phyloP scores from a whole-genome alignment of 2,329 filamentous ascomycete species.

The Penicillium sp. region DNA sequence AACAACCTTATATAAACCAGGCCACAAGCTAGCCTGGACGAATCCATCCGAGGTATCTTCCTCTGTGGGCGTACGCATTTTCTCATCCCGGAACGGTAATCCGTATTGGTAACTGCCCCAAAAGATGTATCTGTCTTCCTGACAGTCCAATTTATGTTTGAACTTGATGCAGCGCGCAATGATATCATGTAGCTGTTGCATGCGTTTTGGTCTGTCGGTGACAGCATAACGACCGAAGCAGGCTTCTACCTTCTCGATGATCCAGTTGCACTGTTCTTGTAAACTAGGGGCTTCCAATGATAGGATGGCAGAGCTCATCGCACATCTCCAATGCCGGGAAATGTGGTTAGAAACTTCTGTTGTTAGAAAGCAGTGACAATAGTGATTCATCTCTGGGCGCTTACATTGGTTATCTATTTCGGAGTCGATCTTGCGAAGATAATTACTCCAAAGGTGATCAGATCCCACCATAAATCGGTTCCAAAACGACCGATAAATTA shows the following conservation, averaged over 20 bases:
- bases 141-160: slow-evolving; percentile 22
- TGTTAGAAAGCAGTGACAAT: neutral
- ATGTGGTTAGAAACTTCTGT: slow-evolving; percentile 13
- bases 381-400: neutral
- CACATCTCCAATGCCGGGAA: slow-evolving; percentile 21
- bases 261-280: neutral
- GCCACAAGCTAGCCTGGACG: slow-evolving; percentile 16
- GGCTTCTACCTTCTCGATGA: slow-evolving; percentile 1
- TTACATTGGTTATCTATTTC: slow-evolving; percentile 13
- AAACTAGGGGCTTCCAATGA: neutral
- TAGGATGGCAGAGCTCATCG: slow-evolving; percentile 17
- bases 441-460: neutral
- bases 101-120: slow-evolving; percentile 5
- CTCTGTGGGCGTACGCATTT: slow-evolving; percentile 7
- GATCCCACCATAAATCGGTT: slow-evolving; percentile 6
- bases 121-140: slow-evolving; percentile 18
- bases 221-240: neutral
- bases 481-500: slow-evolving; percentile 4
- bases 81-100: neutral
- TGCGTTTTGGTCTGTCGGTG: neutral
- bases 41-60: neutral
- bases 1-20: slow-evolving; percentile 9
- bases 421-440: slow-evolving; percentile 1
- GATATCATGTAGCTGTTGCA: slow-evolving; percentile 6
- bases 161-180: slow-evolving; percentile 17